These are phyloP conservation scores for Neocucurbitaria cava DNA, from an alignment of 2,329 filamentous ascomycete genomes.

Conservation along the genomic window DNA sequence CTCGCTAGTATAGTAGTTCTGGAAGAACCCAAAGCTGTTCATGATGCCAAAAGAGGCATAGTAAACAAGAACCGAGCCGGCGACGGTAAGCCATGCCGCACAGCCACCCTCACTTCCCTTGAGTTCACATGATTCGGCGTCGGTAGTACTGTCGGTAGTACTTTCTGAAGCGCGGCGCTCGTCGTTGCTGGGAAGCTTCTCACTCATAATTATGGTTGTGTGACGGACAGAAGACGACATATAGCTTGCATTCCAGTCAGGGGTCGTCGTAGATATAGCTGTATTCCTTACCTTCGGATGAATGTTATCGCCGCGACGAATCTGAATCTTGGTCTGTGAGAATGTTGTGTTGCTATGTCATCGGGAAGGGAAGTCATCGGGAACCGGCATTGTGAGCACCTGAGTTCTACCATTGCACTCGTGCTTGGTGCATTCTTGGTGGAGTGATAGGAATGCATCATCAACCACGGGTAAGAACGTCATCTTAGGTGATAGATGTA, in stretches of 20 bases:
- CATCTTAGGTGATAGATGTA: neutral
- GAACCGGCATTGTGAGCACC: neutral
- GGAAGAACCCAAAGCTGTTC: constrained; percentile 54
- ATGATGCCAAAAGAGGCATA: constrained; percentile 52
- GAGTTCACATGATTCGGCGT: constrained; percentile 34
- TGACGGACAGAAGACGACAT: neutral
- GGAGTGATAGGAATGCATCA: neutral
- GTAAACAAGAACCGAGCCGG: constrained; percentile 46
- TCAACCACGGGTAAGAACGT: neutral
- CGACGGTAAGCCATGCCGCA: constrained; percentile 44
- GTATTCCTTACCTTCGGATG: neutral
- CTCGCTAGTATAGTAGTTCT: constrained; percentile 52
- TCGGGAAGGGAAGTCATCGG: constrained; percentile 6
- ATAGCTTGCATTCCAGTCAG: constrained; percentile 7
- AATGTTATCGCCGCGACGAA: neutral
- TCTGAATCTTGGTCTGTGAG: neutral
- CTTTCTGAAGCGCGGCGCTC: constrained; percentile 16
- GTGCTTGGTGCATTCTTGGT: neutral
- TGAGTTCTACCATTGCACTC: neutral
- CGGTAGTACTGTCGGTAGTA: constrained; percentile 16
- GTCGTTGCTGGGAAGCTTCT: constrained; percentile 16
- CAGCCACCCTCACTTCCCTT: constrained; percentile 22
- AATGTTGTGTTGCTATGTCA: constrained; percentile 4
- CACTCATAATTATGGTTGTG: constrained; percentile 14
- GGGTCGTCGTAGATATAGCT: constrained; percentile 12